Base-by-base conservation (phyloP, 2,329 filamentous ascomycete genomes). In the Sporothrix luriei region DNA sequence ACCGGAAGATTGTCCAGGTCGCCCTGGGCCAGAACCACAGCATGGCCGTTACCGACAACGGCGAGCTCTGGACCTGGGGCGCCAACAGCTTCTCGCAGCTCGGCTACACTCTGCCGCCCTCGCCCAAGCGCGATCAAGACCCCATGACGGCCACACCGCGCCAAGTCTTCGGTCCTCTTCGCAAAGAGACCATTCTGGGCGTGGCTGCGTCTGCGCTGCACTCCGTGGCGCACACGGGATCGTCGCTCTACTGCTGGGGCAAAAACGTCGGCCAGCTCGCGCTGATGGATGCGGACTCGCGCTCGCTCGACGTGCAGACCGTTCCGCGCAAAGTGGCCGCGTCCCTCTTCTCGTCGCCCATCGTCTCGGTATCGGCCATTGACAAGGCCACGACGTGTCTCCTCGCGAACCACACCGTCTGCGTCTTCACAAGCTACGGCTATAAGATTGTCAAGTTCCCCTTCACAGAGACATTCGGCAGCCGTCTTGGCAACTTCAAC, bases 21-120 rank as follows among this genome's bases (percentile, higher is more conserved):
- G 93, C 93, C 1, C 84, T 99, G 3, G 95, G 95, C 0, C 92
- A 96, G 76, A 95, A 97, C 74, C 95, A 99, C 77, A 92, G 91
- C 3, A 84, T 99, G 77, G 94, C 93, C 1, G 83, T 98, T 6
- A 91, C 92, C 3, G 89, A 89, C n/a, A 85, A 89, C 68, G 94
- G 95, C n/a, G 92, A 96, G 74, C 87, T 97, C 6, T 97, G 92
- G 83, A 95, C 93, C 1, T 99, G 95, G 95, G 95, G 95, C 9
- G 91, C 90, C 73, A 98, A 97, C 75, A 88, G 85, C 9, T 90
- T 88, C 76, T 93, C 90, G 1, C 94, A 98, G 77, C 84, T 99
- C 16, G 95, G 95, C 5, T 98, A 97, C 77, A 82, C 85, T 21
- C 82, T 97, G 19, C 92, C 93, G 10, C 79, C 84, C 19, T 85